These are phyloP conservation scores for Erythrophleum fordii DNA, from an alignment of 306 rosid species.

Conservation along the genomic window DNA sequence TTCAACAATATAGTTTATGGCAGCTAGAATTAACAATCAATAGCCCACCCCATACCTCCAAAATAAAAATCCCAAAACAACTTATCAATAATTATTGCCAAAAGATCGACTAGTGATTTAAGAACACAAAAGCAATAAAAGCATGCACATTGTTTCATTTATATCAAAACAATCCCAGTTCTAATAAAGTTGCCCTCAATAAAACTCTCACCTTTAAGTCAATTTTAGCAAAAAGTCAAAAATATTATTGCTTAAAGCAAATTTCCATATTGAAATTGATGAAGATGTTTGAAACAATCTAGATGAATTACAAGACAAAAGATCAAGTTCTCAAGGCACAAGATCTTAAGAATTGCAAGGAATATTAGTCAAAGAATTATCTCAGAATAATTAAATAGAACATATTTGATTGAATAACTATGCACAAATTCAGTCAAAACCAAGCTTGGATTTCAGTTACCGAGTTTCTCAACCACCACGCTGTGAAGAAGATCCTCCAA, in stretches of 20 bases:
- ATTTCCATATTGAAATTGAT: background rate
- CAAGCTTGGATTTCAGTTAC: background rate
- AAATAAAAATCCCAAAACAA: background rate
- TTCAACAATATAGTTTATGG: slow-evolving; percentile 22
- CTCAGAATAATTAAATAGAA: no score
- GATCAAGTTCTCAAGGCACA: background rate
- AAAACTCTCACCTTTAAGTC: background rate
- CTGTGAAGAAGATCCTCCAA: background rate
- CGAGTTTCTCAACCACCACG: background rate
- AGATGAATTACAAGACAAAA: background rate
- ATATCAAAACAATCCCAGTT: background rate
- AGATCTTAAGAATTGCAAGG: background rate
- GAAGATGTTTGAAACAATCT: background rate
- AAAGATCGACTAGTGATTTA: background rate
- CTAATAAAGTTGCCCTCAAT: background rate
- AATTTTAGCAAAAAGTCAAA: background rate
- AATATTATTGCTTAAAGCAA: background rate
- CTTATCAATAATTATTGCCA: background rate
- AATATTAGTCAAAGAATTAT: background rate
- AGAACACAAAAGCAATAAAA: background rate
- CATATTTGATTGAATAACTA: background rate
- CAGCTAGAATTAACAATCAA: background rate
- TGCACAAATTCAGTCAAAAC: background rate
- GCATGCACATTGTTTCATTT: background rate
- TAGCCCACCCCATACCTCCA: background rate